These are phyloP conservation scores for Aspergillus latus DNA, from an alignment of 2,329 filamentous ascomycete genomes.

Conservation along the genomic window DNA sequence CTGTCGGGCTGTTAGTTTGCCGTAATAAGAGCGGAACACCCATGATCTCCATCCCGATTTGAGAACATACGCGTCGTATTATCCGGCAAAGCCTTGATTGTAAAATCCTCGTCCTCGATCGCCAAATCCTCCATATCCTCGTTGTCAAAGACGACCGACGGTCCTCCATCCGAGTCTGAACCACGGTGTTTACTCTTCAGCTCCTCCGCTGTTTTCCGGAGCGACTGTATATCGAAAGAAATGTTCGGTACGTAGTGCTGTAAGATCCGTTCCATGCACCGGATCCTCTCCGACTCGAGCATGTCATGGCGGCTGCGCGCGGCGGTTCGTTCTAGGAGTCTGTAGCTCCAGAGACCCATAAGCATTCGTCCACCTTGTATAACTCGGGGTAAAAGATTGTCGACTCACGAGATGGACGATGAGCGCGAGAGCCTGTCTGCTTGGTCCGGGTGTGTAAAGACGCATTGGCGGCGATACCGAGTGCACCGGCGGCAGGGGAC, in stretches of 20 bases:
- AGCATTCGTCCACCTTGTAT: background rate
- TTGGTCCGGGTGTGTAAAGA: constrained; percentile 46
- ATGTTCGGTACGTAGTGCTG: constrained; percentile 50
- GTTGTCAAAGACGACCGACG: constrained; percentile 32
- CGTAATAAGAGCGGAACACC: background rate
- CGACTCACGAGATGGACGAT: constrained; percentile 34
- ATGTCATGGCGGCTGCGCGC: constrained; percentile 37
- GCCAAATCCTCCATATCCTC: constrained; percentile 43
- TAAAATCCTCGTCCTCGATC: constrained; percentile 44
- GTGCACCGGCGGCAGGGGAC: constrained; percentile 55
- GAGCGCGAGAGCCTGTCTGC: constrained; percentile 33
- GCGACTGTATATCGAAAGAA: constrained; percentile 43
- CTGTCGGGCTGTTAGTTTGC: constrained; percentile 23
- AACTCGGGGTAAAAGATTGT: background rate
- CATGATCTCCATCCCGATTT: background rate
- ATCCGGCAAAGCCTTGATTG: constrained; percentile 40
- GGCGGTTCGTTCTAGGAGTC: constrained; percentile 31
- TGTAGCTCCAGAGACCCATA: constrained; percentile 10
- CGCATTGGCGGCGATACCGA: constrained; percentile 53
- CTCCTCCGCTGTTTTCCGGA: constrained; percentile 47
- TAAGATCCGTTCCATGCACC: constrained; percentile 51
- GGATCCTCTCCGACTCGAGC: constrained; percentile 37
- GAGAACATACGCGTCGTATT: constrained; percentile 39
- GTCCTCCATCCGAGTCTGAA: constrained; percentile 30
- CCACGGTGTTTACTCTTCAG: constrained; percentile 41